Conservation (phyloP, 352 stramenopile genomes). For the Pythium scleroteichum region DNA sequence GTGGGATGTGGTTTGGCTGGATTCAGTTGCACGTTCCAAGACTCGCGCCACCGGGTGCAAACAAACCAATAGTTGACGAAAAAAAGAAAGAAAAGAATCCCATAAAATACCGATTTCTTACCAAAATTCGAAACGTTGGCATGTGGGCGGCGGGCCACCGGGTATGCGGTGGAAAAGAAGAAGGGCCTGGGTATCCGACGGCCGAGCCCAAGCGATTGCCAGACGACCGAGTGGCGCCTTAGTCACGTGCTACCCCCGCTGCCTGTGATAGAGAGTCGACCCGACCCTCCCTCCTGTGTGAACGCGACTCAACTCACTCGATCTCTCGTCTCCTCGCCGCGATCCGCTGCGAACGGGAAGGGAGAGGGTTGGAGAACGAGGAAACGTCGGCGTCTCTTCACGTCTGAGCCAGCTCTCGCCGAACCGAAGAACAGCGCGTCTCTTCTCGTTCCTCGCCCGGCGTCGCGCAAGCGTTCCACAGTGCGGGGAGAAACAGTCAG, state of each 20-base stretch:
- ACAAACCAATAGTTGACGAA: constrained; percentile 3
- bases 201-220: neutral
- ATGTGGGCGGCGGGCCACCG: constrained; percentile 10
- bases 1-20: constrained; percentile 16
- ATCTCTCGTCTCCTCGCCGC: too few relatives aligned
- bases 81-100: constrained; percentile 30
- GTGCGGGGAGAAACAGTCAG: constrained; percentile 27
- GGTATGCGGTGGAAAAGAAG: constrained; percentile 18
- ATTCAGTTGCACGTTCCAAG: constrained; percentile 18
- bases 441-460: neutral
- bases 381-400: constrained; percentile 18
- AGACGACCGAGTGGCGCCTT: neutral
- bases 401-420: neutral
- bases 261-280: too few relatives aligned
- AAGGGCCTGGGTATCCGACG: neutral
- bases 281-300: too few relatives aligned
- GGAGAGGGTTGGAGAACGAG: neutral
- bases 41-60: too few relatives aligned
- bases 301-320: too few relatives aligned
- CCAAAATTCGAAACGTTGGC: constrained; percentile 34
- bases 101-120: constrained; percentile 30
- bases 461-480: constrained; percentile 24
- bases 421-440: neutral
- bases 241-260: too few relatives aligned
- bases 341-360: too few relatives aligned